Evolutionary conservation across 345 rosid genomes (phyloP).

Genomic region (Eucalyptus caleyi): DNA sequence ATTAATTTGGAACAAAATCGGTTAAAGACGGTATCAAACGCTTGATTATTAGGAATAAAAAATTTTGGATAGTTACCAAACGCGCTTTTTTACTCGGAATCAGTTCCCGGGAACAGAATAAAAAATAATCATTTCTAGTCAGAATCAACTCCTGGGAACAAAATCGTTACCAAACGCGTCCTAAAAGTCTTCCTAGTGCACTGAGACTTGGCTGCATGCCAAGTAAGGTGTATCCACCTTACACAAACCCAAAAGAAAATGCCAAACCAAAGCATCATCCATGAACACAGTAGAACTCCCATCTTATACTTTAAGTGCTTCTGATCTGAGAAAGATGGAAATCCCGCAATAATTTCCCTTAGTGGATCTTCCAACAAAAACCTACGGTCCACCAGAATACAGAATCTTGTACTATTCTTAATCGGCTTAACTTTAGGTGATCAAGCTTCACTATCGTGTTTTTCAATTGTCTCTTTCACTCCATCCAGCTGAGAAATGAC

Average conservation of each 20-base stretch:
- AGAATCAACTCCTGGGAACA: too few species aligned
- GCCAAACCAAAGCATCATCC: neutral
- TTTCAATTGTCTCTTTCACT: slow-evolving; percentile 28
- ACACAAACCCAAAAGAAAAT: neutral
- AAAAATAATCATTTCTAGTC: too few species aligned
- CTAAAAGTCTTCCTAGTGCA: neutral
- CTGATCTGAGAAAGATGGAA: neutral
- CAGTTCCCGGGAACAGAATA: too few species aligned
- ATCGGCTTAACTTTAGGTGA: neutral
- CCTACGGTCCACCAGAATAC: neutral
- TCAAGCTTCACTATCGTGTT: slow-evolving; percentile 16
- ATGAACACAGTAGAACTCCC: neutral
- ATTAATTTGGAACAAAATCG: too few species aligned
- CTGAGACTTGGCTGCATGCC: neutral
- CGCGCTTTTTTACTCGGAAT: too few species aligned
- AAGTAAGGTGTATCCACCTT: neutral
- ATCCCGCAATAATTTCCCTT: neutral
- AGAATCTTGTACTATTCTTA: neutral
- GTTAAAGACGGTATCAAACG: too few species aligned
- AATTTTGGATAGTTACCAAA: too few species aligned
- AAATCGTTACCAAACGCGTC: too few species aligned
- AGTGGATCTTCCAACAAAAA: neutral
- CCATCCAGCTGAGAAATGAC: slow-evolving; percentile 45
- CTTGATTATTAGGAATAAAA: too few species aligned
- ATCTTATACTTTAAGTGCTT: neutral